Evolutionary conservation across 2,329 filamentous ascomycete species (phyloP), one percentile per base, ranked within the genome.

Genomic region (Fusarium odoratissimum): DNA sequence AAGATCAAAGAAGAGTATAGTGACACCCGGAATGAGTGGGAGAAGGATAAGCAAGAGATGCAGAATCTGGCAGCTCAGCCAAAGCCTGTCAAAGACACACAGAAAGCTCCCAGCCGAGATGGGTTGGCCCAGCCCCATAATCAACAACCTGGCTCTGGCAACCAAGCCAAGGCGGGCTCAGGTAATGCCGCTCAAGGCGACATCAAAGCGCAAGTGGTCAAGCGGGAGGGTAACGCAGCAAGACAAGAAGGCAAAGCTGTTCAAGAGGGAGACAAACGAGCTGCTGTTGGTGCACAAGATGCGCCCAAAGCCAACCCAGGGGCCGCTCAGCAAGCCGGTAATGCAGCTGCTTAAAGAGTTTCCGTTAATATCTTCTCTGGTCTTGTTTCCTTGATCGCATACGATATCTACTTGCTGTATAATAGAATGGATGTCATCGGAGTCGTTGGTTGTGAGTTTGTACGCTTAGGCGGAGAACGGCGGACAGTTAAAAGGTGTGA

Each of bases 11-110:
- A 94, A 60, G 87, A 93, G 52, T 98, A 97, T 79, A 90, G 92
- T 56, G 92, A 95, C 72, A 85, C 92, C 33, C 91, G 89, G 70
- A 86, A 86, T 46, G 93, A 98, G 80, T 97, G 95, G 94, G 93
- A 97, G 79, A 92, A 95, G 81, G 95, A 98, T 80, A 97, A 96
- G 84, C 88, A 91, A 9, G 90, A 91, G 42, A 91, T 98, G 76
- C 89, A 92, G 73, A 89, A 93, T 69, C 84, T 93, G 59, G 89
- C 71, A 60, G 66, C 74, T 35, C 69, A 79, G 54, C 74, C 75
- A 44, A 70, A 62, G 28, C 46, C 58, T 21, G 55, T 49, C 45
- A 65, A 72, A 23, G 68, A 69, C 21, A 51, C 60, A 51, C 72
- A 54, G 38, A 72, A 76, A 42, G 57, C 68, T 33, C 64, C 67